A percentile compares a stretch with the other conserved stretches of the same genome.
phyloP scores from a whole-genome alignment of 306 rosid species.

The Begonia fuchsioides region DNA sequence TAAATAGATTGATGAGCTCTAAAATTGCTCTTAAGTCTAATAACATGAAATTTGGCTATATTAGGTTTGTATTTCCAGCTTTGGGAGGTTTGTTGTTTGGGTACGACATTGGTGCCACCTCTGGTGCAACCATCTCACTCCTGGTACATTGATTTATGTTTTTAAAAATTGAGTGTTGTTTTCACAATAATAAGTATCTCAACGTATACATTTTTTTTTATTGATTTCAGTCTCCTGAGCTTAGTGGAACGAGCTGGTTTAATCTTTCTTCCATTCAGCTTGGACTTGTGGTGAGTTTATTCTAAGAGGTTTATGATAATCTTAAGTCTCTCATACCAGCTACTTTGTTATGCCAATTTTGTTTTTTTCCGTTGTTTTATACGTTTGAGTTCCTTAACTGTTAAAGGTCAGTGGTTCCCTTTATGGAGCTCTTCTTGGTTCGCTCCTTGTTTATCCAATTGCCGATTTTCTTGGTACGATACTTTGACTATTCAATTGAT shows the following conservation, averaged over 20 bases:
- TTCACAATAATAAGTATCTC: constrained; percentile 5
- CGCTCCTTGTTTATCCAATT: constrained; percentile 58
- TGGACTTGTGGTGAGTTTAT: constrained; percentile 77
- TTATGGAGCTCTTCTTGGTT: constrained; percentile 93
- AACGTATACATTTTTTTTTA: constrained; percentile 3
- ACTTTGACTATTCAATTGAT: constrained; percentile 10
- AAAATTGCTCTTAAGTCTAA: too few relatives aligned
- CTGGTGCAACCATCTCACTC: constrained; percentile 77
- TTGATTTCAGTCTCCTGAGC: constrained; percentile 70
- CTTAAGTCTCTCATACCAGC: background rate
- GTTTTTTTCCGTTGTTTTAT: background rate
- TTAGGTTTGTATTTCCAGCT: constrained; percentile 87
- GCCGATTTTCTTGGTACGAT: constrained; percentile 80
- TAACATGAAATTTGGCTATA: constrained; percentile 10
- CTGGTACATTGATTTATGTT: constrained; percentile 39
- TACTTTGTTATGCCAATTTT: background rate
- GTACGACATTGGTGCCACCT: constrained; percentile 94
- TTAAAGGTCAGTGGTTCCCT: constrained; percentile 81
- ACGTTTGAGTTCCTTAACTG: too few relatives aligned
- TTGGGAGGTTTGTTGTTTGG: constrained; percentile 95
- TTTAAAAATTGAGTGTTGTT: background rate
- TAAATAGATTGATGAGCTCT: too few relatives aligned
- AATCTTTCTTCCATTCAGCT: constrained; percentile 70
- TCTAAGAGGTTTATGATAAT: constrained; percentile 5
- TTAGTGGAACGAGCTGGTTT: constrained; percentile 76